Percentiles rank a stretch among this genome's conserved stretches.
Conservation (phyloP, 495 filamentous ascomycete species). For the Penicillium dipodomyicola region DNA sequence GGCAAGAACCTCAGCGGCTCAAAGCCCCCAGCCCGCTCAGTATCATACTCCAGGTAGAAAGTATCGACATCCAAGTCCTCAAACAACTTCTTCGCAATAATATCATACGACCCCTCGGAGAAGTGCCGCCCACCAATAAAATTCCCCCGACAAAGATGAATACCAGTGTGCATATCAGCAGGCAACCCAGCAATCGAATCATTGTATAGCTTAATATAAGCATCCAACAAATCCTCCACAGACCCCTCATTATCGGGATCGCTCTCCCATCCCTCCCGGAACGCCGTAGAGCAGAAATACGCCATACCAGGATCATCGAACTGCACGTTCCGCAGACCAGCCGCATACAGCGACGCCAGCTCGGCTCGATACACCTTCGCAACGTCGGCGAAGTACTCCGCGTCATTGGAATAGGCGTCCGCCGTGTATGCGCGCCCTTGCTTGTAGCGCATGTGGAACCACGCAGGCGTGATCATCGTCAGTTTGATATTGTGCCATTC, state of each 20-base stretch:
- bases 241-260: conserved; percentile 54
- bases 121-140: conserved; percentile 54
- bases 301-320: conserved; percentile 66
- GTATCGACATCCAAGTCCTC: conserved; percentile 62
- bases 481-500: conserved; percentile 57
- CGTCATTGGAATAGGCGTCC: conserved; percentile 56
- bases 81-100: conserved; percentile 64
- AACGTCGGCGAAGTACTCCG: conserved; percentile 60
- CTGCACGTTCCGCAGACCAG: conserved; percentile 63
- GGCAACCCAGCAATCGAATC: conserved; percentile 54
- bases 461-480: conserved; percentile 63
- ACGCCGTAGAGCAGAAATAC: conserved; percentile 62
- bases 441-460: conserved; percentile 65
- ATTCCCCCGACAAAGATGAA: conserved; percentile 62
- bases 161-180: conserved; percentile 60
- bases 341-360: conserved; percentile 58
- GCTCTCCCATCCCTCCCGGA: conserved; percentile 59
- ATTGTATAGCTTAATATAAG: conserved; percentile 64
- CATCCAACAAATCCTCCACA: conserved; percentile 52
- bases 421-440: conserved; percentile 55
- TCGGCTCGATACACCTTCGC: conserved; percentile 60
- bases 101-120: conserved; percentile 66
- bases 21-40: conserved; percentile 63
- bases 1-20: conserved; percentile 62
- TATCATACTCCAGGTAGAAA: conserved; percentile 70